Evolutionary conservation across 1,284 basidiomycete species (phyloP).

Genomic region (Heterobasidion irregulare): DNA sequence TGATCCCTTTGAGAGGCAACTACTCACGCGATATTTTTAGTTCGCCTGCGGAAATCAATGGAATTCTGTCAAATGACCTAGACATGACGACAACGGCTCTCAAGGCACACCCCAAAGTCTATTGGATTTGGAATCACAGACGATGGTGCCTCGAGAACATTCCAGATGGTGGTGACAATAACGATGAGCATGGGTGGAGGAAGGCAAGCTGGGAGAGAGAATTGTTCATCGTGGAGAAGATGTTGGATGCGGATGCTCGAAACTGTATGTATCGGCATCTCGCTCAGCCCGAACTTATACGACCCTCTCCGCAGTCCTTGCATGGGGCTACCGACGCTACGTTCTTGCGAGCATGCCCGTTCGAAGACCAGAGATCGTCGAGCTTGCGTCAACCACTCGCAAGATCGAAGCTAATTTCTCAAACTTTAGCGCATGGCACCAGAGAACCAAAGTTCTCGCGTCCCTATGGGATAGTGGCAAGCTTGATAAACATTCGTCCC

Average conservation of each 20-base stretch:
- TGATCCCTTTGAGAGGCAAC: neutral
- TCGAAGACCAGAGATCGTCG: slow-evolving; percentile 41
- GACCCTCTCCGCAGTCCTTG: slow-evolving; percentile 55
- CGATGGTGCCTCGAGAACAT: slow-evolving; percentile 87
- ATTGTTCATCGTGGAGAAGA: slow-evolving; percentile 79
- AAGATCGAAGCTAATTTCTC: slow-evolving; percentile 96
- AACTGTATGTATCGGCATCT: slow-evolving; percentile 63
- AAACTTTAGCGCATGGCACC: slow-evolving; percentile 99
- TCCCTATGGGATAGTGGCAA: slow-evolving; percentile 58
- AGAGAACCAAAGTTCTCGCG: slow-evolving; percentile 78
- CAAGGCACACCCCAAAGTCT: slow-evolving; percentile 84
- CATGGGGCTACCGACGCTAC: slow-evolving; percentile 88
- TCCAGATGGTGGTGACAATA: slow-evolving; percentile 55
- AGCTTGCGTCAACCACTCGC: slow-evolving; percentile 76
- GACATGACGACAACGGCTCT: slow-evolving; percentile 73
- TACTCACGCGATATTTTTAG: slow-evolving; percentile 27
- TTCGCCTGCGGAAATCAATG: slow-evolving; percentile 52
- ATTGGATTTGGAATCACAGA: slow-evolving; percentile 96
- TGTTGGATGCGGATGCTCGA: slow-evolving; percentile 81
- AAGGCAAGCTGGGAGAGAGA: slow-evolving; percentile 77
- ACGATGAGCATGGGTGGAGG: slow-evolving; percentile 55
- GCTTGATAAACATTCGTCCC: slow-evolving; percentile 40
- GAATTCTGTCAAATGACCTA: slow-evolving; percentile 66
- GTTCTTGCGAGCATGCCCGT: slow-evolving; percentile 65
- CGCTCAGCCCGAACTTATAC: neutral